Conservation (phyloP, 1,284 basidiomycete species). For the Tremellales sp. region DNA sequence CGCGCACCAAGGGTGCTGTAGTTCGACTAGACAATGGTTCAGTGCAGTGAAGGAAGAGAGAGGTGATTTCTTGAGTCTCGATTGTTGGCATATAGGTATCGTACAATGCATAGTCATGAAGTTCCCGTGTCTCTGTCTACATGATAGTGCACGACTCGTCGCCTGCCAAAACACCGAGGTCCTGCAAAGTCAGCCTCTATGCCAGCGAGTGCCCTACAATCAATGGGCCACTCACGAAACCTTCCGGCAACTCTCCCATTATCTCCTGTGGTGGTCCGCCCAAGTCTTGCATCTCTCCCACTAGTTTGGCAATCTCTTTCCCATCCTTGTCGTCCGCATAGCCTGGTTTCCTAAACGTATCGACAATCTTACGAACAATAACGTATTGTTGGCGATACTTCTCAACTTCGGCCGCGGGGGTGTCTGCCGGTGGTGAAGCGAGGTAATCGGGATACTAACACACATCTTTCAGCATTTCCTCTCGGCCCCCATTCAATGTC, state of each 20-base stretch:
- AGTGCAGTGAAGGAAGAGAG: not conserved
- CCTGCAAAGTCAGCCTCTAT: conserved; percentile 20
- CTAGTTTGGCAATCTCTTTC: conserved; percentile 38
- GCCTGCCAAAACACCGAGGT: conserved; percentile 37
- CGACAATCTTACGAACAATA: conserved; percentile 65
- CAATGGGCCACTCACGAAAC: conserved; percentile 52
- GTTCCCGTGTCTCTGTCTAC: conserved; percentile 10
- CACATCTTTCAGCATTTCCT: not conserved
- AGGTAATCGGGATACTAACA: conserved; percentile 79
- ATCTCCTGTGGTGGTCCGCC: conserved; percentile 86
- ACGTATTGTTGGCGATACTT: conserved; percentile 67
- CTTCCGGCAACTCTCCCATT: conserved; percentile 85
- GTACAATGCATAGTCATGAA: not conserved
- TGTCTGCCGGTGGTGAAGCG: conserved; percentile 51
- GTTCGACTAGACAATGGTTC: not conserved
- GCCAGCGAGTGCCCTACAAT: not conserved
- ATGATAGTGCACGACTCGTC: conserved; percentile 43
- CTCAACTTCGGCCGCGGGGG: conserved; percentile 61
- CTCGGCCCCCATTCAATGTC: not conserved
- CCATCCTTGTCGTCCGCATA: conserved; percentile 62
- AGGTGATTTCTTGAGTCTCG: not conserved
- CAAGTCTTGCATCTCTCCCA: conserved; percentile 50
- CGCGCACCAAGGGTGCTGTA: conserved; percentile 33
- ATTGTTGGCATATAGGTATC: conserved; percentile 3
- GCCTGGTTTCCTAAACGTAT: conserved; percentile 64